Evolutionary conservation across 2,329 filamentous ascomycete genomes (phyloP), one percentile per base, ranked within the genome.

Genomic region (Monilinia aucupariae): DNA sequence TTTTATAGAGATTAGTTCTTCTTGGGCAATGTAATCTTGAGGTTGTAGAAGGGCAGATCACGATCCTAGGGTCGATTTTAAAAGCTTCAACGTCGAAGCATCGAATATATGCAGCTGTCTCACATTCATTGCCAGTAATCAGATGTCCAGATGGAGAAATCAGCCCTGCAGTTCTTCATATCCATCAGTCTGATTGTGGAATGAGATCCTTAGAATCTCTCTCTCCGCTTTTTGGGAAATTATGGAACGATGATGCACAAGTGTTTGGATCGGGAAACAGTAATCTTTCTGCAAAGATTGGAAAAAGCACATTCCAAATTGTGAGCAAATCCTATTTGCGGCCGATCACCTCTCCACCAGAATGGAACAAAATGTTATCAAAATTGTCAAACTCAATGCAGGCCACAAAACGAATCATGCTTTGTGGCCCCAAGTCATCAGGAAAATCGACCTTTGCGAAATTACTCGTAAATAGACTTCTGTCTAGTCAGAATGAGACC

Each of bases 361-460:
- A 82, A 69, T 85, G 85, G 86, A 84, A 88, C 68, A 81, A 80
- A 25, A 52, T 61, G 1, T 51, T 75, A 13, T 67, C 71, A 43
- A 68, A 63, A 63, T 52, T 70, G 9, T 65, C 68, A 32, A 75
- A 70, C 43, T 69, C 68, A 13, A 77, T 74, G 55, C 72, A 71
- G 17, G 73, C 70, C 8, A 72, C 74, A 52, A 74, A 74, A 2
- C 76, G 78, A 2, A 77, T 84, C 8, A 77, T 92, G 65, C 77
- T 91, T 3, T 86, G 86, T 56, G 89, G 89, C 0, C 83, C 87
- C 0, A 89, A 91, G 67, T 85, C 83, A 0, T 85, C 88, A 3
- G 89, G 89, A 2, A 92, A 92, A 71, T 92, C 89, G 0, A 91
- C 88, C 0, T 89, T 92, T 72, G 82, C 83, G 15, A 84, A 82